Conservation (phyloP, 495 filamentous ascomycete species). For the Penicillium maclennaniae region DNA sequence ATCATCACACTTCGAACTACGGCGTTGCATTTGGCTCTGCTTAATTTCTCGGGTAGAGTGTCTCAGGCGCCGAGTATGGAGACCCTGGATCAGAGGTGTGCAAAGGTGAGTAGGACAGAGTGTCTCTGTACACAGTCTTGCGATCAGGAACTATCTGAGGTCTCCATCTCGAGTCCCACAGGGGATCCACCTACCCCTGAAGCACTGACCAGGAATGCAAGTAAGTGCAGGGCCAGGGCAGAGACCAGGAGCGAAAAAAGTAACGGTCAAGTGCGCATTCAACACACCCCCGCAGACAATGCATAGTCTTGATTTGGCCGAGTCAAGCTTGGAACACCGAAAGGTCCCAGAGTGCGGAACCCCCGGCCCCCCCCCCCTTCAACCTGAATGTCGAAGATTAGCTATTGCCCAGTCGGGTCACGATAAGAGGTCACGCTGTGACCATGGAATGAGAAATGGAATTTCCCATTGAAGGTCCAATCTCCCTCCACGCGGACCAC, state of each 20-base stretch:
- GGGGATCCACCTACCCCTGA: conserved; percentile 25
- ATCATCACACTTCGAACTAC: background rate
- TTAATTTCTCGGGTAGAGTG: background rate
- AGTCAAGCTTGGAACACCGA: conserved; percentile 9
- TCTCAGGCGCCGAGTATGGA: background rate
- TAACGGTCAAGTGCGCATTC: conserved; percentile 5
- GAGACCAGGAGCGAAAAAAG: conserved; percentile 7
- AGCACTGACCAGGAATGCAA: conserved; percentile 20
- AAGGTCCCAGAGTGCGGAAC: background rate
- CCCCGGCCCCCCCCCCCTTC: background rate
- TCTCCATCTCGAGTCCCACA: conserved; percentile 18
- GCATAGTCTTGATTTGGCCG: conserved; percentile 1
- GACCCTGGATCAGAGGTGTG: background rate
- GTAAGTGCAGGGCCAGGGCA: background rate
- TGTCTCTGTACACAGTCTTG: background rate
- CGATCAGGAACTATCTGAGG: conserved; percentile 5
- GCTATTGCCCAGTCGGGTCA: background rate
- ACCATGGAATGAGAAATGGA: background rate
- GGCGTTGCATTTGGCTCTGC: background rate
- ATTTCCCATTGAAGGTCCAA: background rate
- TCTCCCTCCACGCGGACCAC: conserved; percentile 9
- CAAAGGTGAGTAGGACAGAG: background rate
- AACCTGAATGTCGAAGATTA: background rate
- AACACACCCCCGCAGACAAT: conserved; percentile 14
- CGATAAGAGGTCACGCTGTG: conserved; percentile 1